Evolutionary conservation across 176 grass and related monocot species (phyloP), one percentile per base, ranked within the genome.

Genomic region (Aechmea fasciata): DNA sequence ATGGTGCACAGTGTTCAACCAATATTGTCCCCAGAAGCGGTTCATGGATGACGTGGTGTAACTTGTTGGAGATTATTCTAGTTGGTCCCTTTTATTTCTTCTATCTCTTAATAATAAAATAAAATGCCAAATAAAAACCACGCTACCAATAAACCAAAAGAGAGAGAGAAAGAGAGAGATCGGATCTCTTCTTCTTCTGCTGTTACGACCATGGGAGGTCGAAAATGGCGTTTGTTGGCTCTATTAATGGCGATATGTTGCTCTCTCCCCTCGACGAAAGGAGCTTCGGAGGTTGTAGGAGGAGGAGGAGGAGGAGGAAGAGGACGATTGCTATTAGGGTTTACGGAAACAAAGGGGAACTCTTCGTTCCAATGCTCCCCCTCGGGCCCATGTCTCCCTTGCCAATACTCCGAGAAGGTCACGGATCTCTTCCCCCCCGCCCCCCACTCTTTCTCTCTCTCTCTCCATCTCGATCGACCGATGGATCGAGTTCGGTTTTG

Each of bases 351-450:
- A 49, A 87, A 84, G 81, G 95, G 90, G 66, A 94, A 99, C 72
- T 51, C 82, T 20, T 88, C 90, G 51, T 94, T 83, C 63, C 48
- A 77, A 1, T 99, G 95, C 80, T 83, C 69, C 66, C 90, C 87
- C 2, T 88, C 90, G 48, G 95, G 95, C 0, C 84, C 87, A 64
- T 99, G 90, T 80, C 48, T 94, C 51, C 79, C 82, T 20, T 99
- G 95, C 75, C 90, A 86, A 68, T 90, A 99, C 66, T 94, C 84
- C 14, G 90, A 99, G 66, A 94, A 94, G 95, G 90, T 99, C 3
- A 25, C 12, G 14, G 8, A 7, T 49, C 74, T 50, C 13, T 73
- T 17, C 0, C 10, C n/a, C n/a, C n/a, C n/a, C n/a, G n/a, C n/a
- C n/a, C n/a, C n/a, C n/a, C n/a, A n/a, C n/a, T n/a, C n/a, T n/a